Evolutionary conservation across 129 eudicot species (phyloP).

Genomic region (Flaveria bidentis): DNA sequence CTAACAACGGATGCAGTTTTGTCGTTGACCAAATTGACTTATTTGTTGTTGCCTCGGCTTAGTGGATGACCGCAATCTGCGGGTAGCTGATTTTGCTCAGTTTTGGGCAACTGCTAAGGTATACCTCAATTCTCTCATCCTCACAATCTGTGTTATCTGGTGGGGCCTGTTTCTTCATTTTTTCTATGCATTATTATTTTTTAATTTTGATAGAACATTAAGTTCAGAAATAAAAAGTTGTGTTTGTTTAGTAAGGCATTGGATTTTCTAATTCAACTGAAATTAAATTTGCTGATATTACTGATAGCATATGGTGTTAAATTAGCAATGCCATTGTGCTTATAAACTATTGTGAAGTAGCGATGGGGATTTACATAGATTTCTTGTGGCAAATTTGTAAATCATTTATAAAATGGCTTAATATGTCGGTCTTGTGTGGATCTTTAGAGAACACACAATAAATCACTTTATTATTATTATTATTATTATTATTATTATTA

Average conservation of each 20-base stretch:
- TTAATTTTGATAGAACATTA: neutral
- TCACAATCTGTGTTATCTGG: conserved; percentile 37
- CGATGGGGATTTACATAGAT: neutral
- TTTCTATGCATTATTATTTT: conserved; percentile 1
- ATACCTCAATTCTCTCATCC: conserved; percentile 70
- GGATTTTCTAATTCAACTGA: neutral
- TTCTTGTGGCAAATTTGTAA: conserved; percentile 13
- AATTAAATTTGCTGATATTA: conserved; percentile 4
- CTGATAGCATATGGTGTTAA: conserved; percentile 3
- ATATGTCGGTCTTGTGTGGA: neutral
- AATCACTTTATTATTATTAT: neutral
- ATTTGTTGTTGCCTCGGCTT: conserved; percentile 95
- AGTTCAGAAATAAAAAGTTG: neutral
- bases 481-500: neutral
- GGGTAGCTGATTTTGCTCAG: conserved; percentile 99
- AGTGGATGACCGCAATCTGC: conserved; percentile 99
- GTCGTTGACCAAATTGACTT: conserved; percentile 85
- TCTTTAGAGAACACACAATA: neutral
- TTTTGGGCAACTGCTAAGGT: conserved; percentile 99
- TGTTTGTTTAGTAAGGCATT: conserved; percentile 2
- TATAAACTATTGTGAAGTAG: conserved; percentile 9
- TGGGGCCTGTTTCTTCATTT: conserved; percentile 11
- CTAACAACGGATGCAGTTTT: conserved; percentile 91
- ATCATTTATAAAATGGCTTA: conserved; percentile 8
- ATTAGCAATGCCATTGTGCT: neutral